Conservation (phyloP, 139 green algal genomes). For the Choricystis sp. region DNA sequence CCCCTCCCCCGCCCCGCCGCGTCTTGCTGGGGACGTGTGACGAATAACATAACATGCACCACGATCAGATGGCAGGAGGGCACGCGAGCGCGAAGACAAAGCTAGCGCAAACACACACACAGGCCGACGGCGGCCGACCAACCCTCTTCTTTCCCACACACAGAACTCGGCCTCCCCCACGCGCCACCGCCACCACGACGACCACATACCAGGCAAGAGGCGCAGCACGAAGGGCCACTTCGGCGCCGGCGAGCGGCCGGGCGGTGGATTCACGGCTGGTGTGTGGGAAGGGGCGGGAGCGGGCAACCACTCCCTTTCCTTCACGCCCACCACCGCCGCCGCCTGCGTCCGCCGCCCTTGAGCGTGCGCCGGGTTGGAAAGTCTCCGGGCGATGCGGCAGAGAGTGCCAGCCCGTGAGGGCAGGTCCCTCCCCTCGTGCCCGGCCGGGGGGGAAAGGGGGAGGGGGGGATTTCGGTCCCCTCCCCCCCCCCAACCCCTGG, state of each 20-base stretch:
- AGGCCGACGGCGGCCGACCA: neutral
- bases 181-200: neutral
- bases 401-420: constrained; percentile 83
- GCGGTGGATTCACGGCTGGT: no score
- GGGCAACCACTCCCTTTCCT: neutral
- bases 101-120: neutral
- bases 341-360: neutral
- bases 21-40: no score
- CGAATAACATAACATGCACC: constrained; percentile 56
- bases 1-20: no score
- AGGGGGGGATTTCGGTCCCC: no score
- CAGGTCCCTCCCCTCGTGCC: constrained; percentile 48
- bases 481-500: no score
- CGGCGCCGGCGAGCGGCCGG: constrained; percentile 28
- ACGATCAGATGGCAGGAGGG: constrained; percentile 43
- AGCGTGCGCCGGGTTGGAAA: constrained; percentile 46
- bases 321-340: neutral
- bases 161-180: no score
- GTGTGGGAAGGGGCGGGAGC: no score
- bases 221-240: constrained; percentile 68
- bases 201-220: constrained; percentile 20
- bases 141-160: neutral
- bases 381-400: constrained; percentile 90
- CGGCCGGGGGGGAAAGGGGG: constrained; percentile 1
- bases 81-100: neutral